A percentile compares a stretch with the other conserved stretches of the same genome.
Conservation (phyloP, 192 early-diverging fungal genomes). For the Pilaira anomala region DNA sequence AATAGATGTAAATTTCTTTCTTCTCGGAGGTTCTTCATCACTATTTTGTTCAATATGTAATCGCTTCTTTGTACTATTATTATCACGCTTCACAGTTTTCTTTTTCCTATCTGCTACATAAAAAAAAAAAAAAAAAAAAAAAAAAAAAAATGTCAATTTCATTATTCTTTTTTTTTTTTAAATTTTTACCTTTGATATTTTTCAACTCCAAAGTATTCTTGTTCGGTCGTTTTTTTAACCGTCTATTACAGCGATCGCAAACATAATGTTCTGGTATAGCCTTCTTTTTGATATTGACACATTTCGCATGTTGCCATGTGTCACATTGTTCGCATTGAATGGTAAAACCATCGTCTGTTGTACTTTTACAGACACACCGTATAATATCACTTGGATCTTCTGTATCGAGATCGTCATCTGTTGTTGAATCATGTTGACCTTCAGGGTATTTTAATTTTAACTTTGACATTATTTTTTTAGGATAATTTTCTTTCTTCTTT, state of each 20-base stretch:
- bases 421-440: background rate
- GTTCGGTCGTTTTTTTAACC: background rate
- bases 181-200: background rate
- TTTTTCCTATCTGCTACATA: background rate
- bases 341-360: constrained; percentile 94
- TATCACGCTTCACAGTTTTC: background rate
- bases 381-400: constrained; percentile 61
- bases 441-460: background rate
- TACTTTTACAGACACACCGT: constrained; percentile 87
- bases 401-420: background rate
- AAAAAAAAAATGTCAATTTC: no score
- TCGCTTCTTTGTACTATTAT: background rate
- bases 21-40: no score
- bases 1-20: background rate
- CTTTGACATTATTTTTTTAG: background rate
- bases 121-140: no score
- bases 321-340: constrained; percentile 93
- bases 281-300: constrained; percentile 68
- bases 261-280: constrained; percentile 82
- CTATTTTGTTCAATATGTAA: no score
- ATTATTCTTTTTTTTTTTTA: background rate
- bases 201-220: background rate
- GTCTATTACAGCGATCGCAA: constrained; percentile 71
- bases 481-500: no score
- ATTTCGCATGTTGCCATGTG: constrained; percentile 94